Evolutionary conservation across 345 rosid genomes (phyloP).

Genomic region (Cochlearia excelsa): DNA sequence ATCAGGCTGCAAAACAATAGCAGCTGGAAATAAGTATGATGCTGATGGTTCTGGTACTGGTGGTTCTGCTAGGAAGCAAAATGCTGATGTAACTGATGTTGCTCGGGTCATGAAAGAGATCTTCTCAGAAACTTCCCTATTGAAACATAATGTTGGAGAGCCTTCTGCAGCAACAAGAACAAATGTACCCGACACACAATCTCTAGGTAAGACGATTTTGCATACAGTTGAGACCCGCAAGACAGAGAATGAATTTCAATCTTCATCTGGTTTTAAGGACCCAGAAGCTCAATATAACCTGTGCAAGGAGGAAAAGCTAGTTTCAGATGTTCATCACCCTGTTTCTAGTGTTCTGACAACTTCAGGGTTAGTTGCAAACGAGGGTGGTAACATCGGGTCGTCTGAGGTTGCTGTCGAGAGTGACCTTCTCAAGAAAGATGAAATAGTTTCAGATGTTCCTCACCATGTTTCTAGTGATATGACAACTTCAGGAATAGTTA

Average conservation of each 20-base stretch:
- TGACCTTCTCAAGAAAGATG: neutral
- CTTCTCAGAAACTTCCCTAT: slow-evolving; percentile 52
- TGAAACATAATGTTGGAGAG: slow-evolving; percentile 48
- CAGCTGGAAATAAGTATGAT: slow-evolving; percentile 40
- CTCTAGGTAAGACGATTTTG: slow-evolving; percentile 19
- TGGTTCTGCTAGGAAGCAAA: slow-evolving; percentile 46
- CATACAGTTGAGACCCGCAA: slow-evolving; percentile 13
- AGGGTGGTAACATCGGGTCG: neutral
- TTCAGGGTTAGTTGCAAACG: neutral
- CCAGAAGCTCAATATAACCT: slow-evolving; percentile 17
- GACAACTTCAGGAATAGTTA: neutral
- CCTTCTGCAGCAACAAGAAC: slow-evolving; percentile 20
- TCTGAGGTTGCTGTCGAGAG: neutral
- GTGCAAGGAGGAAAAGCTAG: slow-evolving; percentile 16
- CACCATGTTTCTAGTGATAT: neutral
- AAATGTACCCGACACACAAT: slow-evolving; percentile 10
- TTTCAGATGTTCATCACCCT: slow-evolving; percentile 11
- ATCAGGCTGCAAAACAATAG: slow-evolving; percentile 9
- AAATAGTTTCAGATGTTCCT: slow-evolving; percentile 18
- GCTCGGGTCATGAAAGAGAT: slow-evolving; percentile 66
- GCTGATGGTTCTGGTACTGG: slow-evolving; percentile 37
- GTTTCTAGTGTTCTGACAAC: neutral
- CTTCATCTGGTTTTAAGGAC: slow-evolving; percentile 13
- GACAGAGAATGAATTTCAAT: slow-evolving; percentile 14
- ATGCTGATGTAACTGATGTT: slow-evolving; percentile 56